Base-by-base conservation (phyloP, 495 filamentous ascomycete genomes). In the Acidomyces sp. region DNA sequence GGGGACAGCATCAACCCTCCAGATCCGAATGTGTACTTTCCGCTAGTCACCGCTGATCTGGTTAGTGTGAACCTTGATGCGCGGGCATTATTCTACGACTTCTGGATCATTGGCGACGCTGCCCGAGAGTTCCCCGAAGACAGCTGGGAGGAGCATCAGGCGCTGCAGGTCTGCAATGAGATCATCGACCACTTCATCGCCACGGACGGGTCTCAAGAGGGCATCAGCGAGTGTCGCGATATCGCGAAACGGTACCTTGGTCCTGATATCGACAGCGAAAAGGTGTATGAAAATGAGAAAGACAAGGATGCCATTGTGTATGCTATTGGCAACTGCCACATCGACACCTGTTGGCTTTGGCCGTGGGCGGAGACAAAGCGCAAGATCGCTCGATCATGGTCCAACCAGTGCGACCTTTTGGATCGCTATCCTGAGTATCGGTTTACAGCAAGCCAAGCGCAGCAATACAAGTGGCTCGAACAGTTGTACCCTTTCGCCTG, bases 331-430 rank as follows among this genome's bases (percentile, higher is more conserved):
- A 80, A 97, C 62, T 97, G 90, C 51, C 90, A 97, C 56, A 97
- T 97, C 49, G 90, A 92, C 62, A 87, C 82, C 19, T 94, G 87
- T 61, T 97, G 90, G 90, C 66, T 97, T 7, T 97, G 90, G 90
- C 90, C 90, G 2, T 96, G 81, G 70, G 90, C 85, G n/a, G 90
- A 97, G 67, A 97, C 90, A 0, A 95, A 93, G 59, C 80, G 90
- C 43, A 97, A 97, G 65, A 78, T 95, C 5, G 90, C 84, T 18
- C 75, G 90, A 16, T 95, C 88, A 1, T 97, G 90, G 88, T 83
- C 85, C 2, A 93, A 82, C 55, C 90, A 97, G 56, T 93, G 86
- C 56, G 78, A 88, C 52, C 64, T 97, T 31, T 80, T 97, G 65
- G 90, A 97, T 24, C 74, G 83, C 3, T 97, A 96, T 47, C 85